Evolutionary conservation across 2,329 filamentous ascomycete genomes (phyloP).

Genomic region (Tolypocladium amazonense): DNA sequence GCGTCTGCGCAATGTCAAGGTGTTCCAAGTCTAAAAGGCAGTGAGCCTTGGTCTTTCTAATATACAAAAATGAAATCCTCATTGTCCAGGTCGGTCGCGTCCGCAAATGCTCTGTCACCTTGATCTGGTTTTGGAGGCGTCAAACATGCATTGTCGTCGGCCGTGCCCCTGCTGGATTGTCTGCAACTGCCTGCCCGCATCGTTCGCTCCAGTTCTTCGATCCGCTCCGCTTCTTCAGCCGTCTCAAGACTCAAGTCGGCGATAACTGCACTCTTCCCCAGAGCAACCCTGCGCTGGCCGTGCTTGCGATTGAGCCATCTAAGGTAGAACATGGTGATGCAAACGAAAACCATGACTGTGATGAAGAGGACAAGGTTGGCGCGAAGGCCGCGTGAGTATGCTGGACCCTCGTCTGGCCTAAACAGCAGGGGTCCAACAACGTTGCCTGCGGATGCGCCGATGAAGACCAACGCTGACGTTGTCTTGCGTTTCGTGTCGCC

Average conservation of each 20-base stretch:
- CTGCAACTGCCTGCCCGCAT: slow-evolving; percentile 6
- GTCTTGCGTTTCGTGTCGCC: slow-evolving; percentile 62
- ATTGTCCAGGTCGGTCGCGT: slow-evolving; percentile 50
- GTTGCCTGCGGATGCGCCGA: slow-evolving; percentile 56
- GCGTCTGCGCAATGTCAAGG: neutral
- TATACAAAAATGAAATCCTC: slow-evolving; percentile 54
- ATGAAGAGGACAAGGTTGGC: slow-evolving; percentile 53
- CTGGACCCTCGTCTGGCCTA: slow-evolving; percentile 36
- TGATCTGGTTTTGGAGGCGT: slow-evolving; percentile 4
- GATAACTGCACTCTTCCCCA: slow-evolving; percentile 49
- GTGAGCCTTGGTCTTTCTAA: slow-evolving; percentile 2
- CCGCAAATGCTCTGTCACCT: slow-evolving; percentile 23
- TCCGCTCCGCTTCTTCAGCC: slow-evolving; percentile 28
- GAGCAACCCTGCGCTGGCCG: slow-evolving; percentile 36
- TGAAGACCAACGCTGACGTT: slow-evolving; percentile 52
- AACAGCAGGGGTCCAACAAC: slow-evolving; percentile 57
- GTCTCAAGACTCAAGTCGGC: slow-evolving; percentile 50
- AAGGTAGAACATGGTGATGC: slow-evolving; percentile 33
- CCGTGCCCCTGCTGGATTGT: slow-evolving; percentile 3
- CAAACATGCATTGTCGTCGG: slow-evolving; percentile 3
- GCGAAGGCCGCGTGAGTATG: slow-evolving; percentile 38
- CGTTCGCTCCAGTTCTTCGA: slow-evolving; percentile 16
- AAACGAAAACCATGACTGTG: slow-evolving; percentile 41
- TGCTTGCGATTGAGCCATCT: slow-evolving; percentile 44
- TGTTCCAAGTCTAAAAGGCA: neutral